These are phyloP conservation scores for Monosporascus sp. DNA, from an alignment of 2,329 filamentous ascomycete genomes.

Conservation along the genomic window DNA sequence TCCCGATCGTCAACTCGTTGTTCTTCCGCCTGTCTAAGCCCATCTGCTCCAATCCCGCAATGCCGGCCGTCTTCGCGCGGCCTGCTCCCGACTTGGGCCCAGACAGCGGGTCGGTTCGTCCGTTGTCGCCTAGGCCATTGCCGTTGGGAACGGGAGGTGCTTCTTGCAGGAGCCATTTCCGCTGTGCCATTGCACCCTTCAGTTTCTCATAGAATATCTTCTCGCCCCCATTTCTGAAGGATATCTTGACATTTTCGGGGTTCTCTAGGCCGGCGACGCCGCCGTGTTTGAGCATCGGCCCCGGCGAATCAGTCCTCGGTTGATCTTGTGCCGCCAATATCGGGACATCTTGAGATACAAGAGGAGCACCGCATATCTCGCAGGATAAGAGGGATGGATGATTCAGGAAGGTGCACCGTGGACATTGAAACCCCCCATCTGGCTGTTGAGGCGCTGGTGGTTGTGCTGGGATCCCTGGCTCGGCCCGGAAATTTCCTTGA, in stretches of 20 bases:
- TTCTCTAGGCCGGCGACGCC: conserved; percentile 43
- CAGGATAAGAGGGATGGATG: conserved; percentile 81
- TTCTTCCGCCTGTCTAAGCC: conserved; percentile 82
- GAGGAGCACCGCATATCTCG: conserved; percentile 81
- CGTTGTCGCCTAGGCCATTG: conserved; percentile 32
- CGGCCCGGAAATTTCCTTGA: background rate
- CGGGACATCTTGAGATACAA: conserved; percentile 50
- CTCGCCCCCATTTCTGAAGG: conserved; percentile 83
- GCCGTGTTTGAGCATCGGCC: conserved; percentile 53
- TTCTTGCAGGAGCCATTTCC: conserved; percentile 90
- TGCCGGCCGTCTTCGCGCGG: conserved; percentile 66
- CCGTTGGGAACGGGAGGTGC: conserved; percentile 80
- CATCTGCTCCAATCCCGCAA: conserved; percentile 84
- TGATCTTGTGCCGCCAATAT: conserved; percentile 34
- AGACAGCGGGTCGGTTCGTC: conserved; percentile 24
- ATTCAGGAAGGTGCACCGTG: conserved; percentile 89
- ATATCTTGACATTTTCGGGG: conserved; percentile 78
- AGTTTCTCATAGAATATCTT: conserved; percentile 86
- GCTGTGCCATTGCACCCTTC: conserved; percentile 80
- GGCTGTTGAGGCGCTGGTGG: background rate
- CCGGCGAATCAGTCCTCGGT: conserved; percentile 68
- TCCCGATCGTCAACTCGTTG: conserved; percentile 88
- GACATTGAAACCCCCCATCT: conserved; percentile 55
- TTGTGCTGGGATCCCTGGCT: background rate
- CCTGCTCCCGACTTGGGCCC: conserved; percentile 19